A percentile compares a stretch with the other conserved stretches of the same genome.
These are phyloP conservation scores for Boeremia lycopersici DNA, from an alignment of 2,329 filamentous ascomycete species.

Conservation along the genomic window DNA sequence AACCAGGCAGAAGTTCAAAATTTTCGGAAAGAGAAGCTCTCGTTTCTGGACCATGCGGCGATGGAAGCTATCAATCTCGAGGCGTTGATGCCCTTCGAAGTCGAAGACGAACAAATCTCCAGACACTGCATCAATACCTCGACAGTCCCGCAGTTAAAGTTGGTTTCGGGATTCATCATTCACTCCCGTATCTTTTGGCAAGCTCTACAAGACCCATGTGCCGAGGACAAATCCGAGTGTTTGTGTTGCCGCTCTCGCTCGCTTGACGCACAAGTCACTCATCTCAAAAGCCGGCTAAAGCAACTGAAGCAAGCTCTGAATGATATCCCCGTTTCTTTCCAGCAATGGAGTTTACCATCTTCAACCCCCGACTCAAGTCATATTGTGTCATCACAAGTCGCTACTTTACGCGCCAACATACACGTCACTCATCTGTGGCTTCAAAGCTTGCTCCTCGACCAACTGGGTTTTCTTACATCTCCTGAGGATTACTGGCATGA, in stretches of 20 bases:
- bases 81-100: conserved; percentile 3
- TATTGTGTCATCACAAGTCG: background rate
- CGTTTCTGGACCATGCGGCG: conserved; percentile 2
- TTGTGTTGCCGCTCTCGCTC: background rate
- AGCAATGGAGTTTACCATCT: background rate
- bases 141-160: background rate
- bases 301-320: background rate
- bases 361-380: background rate
- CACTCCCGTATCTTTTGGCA: conserved; percentile 10
- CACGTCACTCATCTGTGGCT: conserved; percentile 14
- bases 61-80: conserved; percentile 2
- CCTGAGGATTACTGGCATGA: background rate
- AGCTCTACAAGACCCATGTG: background rate
- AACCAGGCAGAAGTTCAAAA: conserved; percentile 10
- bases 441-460: conserved; percentile 9
- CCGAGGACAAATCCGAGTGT: background rate
- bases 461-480: conserved; percentile 1
- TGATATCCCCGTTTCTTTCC: background rate
- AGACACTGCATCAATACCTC: background rate
- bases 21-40: conserved; percentile 11
- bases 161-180: conserved; percentile 4
- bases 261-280: background rate
- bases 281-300: background rate
- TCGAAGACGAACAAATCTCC: conserved; percentile 1
- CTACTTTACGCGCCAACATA: conserved; percentile 8